Evolutionary conservation across 192 early-diverging fungal genomes (phyloP), one percentile per base, ranked within the genome.

Genomic region (Coemansia sp.): DNA sequence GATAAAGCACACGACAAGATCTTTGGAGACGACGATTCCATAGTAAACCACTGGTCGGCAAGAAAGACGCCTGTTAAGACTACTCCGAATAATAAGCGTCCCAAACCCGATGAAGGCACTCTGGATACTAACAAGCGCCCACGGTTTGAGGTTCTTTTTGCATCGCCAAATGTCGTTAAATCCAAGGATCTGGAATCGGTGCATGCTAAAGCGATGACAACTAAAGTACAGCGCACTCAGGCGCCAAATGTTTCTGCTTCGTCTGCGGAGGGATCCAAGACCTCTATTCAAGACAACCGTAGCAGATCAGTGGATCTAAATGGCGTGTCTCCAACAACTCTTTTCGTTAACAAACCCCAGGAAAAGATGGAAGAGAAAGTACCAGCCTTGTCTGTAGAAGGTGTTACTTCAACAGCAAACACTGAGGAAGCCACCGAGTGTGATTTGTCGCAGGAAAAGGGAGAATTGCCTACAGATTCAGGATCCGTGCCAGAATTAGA

Each of bases 41-140:
- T 83, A 45, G 63, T 61, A 15, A 77, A 56, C 63, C 81, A 83
- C 43, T 83, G 81, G 81, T 56, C 81, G 2, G 71, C 79, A 58
- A 75, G 65, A 43, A 75, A 71, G 61, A 49, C 50, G 2, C 44
- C 71, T 48, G 69, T 61, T 0, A 59, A 65, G 7, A 59, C 72
- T 9, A 76, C 79, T 6, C 79, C 79, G 9, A 61, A 62, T 26
- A 67, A 58, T 19, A 82, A 82, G 79, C 79, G 79, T 16, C 9
- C 64, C 4, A 72, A 61, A 38, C 56, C 16, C 4, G 71, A 73
- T 6, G 56, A 39, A 2, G 11, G 19, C 10, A 53, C 52, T 10
- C 65, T n/a, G 1, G 64, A 37, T 1, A 70, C 74, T 0, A 82
- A 41, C 68, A 82, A 82, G 68, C 79, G 79, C 12, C 67, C 67